phyloP scores from a whole-genome alignment of 2,329 filamentous ascomycete species.

The Sarocladium brachiariae region DNA sequence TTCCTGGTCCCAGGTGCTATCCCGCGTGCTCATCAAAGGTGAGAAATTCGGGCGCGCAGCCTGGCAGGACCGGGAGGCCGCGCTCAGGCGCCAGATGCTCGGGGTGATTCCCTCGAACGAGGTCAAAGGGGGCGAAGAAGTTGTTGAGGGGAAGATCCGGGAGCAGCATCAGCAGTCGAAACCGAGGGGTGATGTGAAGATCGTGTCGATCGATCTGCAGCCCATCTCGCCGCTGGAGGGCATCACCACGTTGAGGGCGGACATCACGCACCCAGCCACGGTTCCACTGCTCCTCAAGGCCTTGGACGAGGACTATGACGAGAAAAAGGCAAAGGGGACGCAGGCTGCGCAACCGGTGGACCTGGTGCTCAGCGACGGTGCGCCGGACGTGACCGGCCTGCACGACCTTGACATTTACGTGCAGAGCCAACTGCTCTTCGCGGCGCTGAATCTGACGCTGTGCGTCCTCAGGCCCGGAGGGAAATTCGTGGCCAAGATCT shows the following conservation, averaged over 20 bases:
- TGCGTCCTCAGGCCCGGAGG: conserved; percentile 89
- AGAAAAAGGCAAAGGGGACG: conserved; percentile 24
- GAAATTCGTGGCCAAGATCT: conserved; percentile 97
- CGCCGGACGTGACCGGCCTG: conserved; percentile 91
- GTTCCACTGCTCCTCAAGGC: conserved; percentile 82
- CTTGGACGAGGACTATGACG: conserved; percentile 65
- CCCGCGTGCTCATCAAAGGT: conserved; percentile 84
- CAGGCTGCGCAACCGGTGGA: conserved; percentile 75
- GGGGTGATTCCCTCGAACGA: conserved; percentile 34
- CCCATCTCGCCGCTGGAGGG: conserved; percentile 91
- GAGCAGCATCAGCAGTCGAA: conserved; percentile 24
- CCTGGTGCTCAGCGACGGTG: conserved; percentile 89
- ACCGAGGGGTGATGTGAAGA: conserved; percentile 70
- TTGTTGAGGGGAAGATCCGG: not conserved
- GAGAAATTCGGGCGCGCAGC: conserved; percentile 81
- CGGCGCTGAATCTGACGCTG: conserved; percentile 85
- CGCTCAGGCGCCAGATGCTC: conserved; percentile 55
- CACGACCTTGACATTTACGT: conserved; percentile 98
- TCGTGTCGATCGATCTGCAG: conserved; percentile 92
- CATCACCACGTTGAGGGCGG: conserved; percentile 85
- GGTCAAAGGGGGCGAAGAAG: conserved; percentile 13
- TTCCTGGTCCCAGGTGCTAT: conserved; percentile 96
- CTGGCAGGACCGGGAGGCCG: conserved; percentile 78
- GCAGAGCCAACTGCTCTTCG: conserved; percentile 90
- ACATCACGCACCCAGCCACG: conserved; percentile 95